Evolutionary conservation across 192 early-diverging fungal genomes (phyloP).

Genomic region (Rhizophagus sp.): DNA sequence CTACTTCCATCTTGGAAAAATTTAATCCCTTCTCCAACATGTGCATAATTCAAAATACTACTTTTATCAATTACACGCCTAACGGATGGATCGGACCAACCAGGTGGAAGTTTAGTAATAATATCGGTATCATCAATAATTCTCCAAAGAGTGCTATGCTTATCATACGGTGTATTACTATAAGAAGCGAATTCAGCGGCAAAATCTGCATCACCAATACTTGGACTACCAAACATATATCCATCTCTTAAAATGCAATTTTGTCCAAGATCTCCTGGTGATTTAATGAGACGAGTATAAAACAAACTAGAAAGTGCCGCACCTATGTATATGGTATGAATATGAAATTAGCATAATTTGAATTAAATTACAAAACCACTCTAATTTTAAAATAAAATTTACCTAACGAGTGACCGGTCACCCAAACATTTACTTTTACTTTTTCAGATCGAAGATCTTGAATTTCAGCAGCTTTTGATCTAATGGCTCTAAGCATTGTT

Average conservation of each 20-base stretch:
- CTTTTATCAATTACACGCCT: neutral
- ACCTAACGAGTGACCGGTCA: conserved; percentile 58
- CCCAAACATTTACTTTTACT: conserved; percentile 48
- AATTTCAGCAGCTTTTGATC: conserved; percentile 30
- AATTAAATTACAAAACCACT: neutral
- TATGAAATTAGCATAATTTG: neutral
- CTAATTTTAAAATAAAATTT: neutral
- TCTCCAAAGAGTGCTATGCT: conserved; percentile 43
- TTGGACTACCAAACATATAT: conserved; percentile 53
- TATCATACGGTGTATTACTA: conserved; percentile 23
- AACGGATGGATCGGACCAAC: conserved; percentile 34
- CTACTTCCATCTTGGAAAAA: conserved; percentile 8
- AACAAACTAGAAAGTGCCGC: conserved; percentile 46
- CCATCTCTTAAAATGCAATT: conserved; percentile 31
- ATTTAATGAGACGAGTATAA: conserved; percentile 47
- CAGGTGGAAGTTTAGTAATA: conserved; percentile 45
- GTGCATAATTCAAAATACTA: conserved; percentile 1
- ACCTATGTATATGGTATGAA: neutral
- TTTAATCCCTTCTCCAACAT: conserved; percentile 19
- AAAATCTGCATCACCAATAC: conserved; percentile 49
- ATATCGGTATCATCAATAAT: conserved; percentile 51
- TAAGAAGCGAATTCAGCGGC: conserved; percentile 41
- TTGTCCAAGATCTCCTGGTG: conserved; percentile 26
- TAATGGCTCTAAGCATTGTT: conserved; percentile 41
- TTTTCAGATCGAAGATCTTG: neutral